Conservation (phyloP, 306 rosid species). For the Trifolium dubium region DNA sequence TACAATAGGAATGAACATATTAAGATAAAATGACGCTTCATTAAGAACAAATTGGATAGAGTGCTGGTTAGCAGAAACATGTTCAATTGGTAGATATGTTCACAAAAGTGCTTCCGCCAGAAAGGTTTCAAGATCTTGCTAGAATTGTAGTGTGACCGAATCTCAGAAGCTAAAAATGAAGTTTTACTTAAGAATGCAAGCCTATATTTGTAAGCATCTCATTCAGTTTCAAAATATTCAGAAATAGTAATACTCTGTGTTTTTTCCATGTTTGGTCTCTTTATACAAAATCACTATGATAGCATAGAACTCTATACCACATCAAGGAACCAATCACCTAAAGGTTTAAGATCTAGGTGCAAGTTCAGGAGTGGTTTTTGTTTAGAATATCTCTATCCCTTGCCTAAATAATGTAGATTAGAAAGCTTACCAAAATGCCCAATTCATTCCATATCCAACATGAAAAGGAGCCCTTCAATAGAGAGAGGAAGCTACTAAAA, state of each 20-base stretch:
- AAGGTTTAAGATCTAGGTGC: too few relatives aligned
- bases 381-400: constrained; percentile 25
- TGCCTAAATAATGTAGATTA: constrained; percentile 30
- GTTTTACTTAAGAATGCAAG: too few relatives aligned
- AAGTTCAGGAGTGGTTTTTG: not conserved
- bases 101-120: not conserved
- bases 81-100: constrained; percentile 8
- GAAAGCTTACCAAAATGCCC: constrained; percentile 76
- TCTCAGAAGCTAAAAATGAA: too few relatives aligned
- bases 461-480: constrained; percentile 80
- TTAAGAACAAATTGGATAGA: not conserved
- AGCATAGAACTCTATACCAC: too few relatives aligned
- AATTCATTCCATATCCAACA: constrained; percentile 82
- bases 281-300: not conserved
- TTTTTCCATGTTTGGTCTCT: not conserved
- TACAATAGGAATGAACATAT: not conserved
- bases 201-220: not conserved
- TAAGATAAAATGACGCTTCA: not conserved
- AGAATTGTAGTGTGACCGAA: not conserved
- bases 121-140: constrained; percentile 4
- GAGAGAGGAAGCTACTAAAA: constrained; percentile 66
- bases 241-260: not conserved
- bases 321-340: too few relatives aligned
- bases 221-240: not conserved
- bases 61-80: not conserved